These are phyloP conservation scores for Pichia sporocuriosa DNA, from an alignment of 805 yeast species.

Conservation along the genomic window DNA sequence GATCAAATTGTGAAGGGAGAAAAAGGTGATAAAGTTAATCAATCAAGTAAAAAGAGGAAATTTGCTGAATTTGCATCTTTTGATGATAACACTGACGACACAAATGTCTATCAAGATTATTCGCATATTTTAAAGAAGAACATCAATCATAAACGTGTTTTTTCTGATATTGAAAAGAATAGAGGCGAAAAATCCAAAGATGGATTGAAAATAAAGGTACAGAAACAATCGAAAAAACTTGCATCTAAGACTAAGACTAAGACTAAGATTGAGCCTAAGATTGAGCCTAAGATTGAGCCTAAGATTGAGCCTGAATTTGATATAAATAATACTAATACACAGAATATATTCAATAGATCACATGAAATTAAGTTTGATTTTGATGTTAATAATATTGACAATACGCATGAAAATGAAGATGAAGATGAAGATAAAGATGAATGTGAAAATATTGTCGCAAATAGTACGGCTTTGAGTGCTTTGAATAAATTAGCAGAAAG, in stretches of 20 bases:
- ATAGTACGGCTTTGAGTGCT: conserved; percentile 6
- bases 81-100: neutral
- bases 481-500: neutral
- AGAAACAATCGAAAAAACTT: too few species aligned
- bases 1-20: neutral
- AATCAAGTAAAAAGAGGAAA: neutral
- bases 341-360: conserved; percentile 5
- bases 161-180: conserved; percentile 11
- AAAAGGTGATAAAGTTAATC: neutral
- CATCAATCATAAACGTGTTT: conserved; percentile 20
- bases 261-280: too few species aligned
- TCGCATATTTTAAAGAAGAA: conserved; percentile 19
- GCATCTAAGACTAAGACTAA: too few species aligned
- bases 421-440: too few species aligned
- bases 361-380: conserved; percentile 11
- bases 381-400: too few species aligned
- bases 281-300: too few species aligned
- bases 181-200: neutral
- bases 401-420: too few species aligned
- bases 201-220: neutral
- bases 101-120: conserved; percentile 13
- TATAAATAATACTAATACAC: too few species aligned
- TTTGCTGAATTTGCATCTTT: neutral
- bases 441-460: neutral
- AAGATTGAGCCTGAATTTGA: too few species aligned